A percentile compares a stretch with the other conserved stretches of the same genome.
These are phyloP conservation scores for Lactarius deliciosus DNA, from an alignment of 768 basidiomycete species.

Conservation along the genomic window DNA sequence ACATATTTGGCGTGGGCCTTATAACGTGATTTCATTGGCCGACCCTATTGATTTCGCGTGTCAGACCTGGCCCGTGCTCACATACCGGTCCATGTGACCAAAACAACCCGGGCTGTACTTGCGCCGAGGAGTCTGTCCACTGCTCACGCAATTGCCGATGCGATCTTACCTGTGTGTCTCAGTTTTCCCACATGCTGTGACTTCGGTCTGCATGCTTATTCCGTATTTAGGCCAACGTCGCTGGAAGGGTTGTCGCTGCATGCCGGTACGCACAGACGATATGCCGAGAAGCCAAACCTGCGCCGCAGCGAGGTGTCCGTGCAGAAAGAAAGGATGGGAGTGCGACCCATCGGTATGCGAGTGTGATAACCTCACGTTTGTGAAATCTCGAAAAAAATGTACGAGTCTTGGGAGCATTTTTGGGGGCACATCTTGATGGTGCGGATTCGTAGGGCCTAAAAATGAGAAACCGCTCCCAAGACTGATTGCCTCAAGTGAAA, in stretches of 20 bases:
- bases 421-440: not conserved
- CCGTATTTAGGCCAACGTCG: constrained; percentile 48
- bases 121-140: constrained; percentile 49
- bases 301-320: constrained; percentile 47
- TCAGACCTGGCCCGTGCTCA: constrained; percentile 43
- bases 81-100: constrained; percentile 57
- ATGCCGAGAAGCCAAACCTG: constrained; percentile 35
- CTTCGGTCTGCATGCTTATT: not conserved
- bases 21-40: too few species aligned
- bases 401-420: not conserved
- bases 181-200: constrained; percentile 1
- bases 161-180: constrained; percentile 44
- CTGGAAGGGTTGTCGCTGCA: constrained; percentile 55
- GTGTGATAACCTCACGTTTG: constrained; percentile 46
- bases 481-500: not conserved
- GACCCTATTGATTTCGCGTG: constrained; percentile 32
- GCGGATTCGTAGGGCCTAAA: not conserved
- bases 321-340: constrained; percentile 50
- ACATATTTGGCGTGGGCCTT: not conserved
- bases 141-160: constrained; percentile 61
- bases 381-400: not conserved
- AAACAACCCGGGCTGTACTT: constrained; percentile 44
- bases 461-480: not conserved
- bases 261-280: not conserved
- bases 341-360: constrained; percentile 68